phyloP scores from a whole-genome alignment of 2,329 filamentous ascomycete species.

The Pseudopithomyces chartarum region DNA sequence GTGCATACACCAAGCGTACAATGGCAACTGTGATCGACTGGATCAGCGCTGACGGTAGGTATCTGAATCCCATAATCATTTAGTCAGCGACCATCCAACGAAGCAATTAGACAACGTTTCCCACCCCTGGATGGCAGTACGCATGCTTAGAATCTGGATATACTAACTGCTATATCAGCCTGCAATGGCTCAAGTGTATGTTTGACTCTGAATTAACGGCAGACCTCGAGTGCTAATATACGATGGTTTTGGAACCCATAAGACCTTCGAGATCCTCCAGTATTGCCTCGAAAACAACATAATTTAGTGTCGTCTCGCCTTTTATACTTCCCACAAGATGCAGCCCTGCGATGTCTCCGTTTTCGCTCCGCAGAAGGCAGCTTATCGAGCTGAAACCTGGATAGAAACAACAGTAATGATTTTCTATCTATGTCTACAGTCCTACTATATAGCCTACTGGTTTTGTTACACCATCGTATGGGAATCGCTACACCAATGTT shows the following conservation, averaged over 20 bases:
- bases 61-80: too few species aligned
- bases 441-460: too few species aligned
- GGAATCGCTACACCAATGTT: too few species aligned
- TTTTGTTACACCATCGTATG: too few species aligned
- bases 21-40: too few species aligned
- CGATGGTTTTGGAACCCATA: slow-evolving; percentile 25
- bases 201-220: neutral
- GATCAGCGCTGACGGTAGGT: too few species aligned
- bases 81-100: slow-evolving; percentile 10
- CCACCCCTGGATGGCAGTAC: slow-evolving; percentile 21
- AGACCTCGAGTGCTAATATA: neutral
- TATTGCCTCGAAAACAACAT: slow-evolving; percentile 42
- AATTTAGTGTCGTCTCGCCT: slow-evolving; percentile 31
- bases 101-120: slow-evolving; percentile 12
- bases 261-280: slow-evolving; percentile 39
- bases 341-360: neutral
- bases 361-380: neutral
- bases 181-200: slow-evolving; percentile 33
- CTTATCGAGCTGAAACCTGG: too few species aligned
- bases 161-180: slow-evolving; percentile 36
- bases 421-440: too few species aligned
- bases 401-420: too few species aligned
- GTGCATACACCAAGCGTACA: too few species aligned
- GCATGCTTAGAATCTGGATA: slow-evolving; percentile 16
- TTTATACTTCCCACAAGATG: too few species aligned